Percentiles rank a stretch among this genome's conserved stretches.
phyloP scores from a whole-genome alignment of 2,329 filamentous ascomycete genomes.

The Akanthomyces dipterigenus region DNA sequence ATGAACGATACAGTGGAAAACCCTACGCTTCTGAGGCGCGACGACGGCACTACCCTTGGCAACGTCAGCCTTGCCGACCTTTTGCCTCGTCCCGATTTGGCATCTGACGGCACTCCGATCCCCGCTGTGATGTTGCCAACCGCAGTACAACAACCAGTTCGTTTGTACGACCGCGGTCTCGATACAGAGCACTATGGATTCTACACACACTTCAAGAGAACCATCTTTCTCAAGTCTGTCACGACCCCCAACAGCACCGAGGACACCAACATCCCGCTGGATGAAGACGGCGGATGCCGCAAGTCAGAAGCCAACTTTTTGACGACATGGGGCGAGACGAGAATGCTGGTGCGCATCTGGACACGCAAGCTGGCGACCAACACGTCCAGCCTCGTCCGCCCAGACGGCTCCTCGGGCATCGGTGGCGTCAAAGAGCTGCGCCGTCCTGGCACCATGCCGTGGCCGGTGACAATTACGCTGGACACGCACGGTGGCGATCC shows the following conservation, averaged over 20 bases:
- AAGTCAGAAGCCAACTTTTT: slow-evolving; percentile 47
- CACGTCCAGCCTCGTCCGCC: slow-evolving; percentile 32
- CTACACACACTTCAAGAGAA: slow-evolving; percentile 85
- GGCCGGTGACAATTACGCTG: slow-evolving; percentile 53
- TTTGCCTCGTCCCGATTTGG: slow-evolving; percentile 58
- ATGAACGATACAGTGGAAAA: slow-evolving; percentile 27
- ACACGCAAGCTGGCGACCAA: slow-evolving; percentile 42
- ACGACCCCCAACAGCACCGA: slow-evolving; percentile 38
- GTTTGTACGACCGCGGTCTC: slow-evolving; percentile 76
- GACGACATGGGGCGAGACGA: slow-evolving; percentile 53
- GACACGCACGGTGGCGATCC: slow-evolving; percentile 57
- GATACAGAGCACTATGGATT: slow-evolving; percentile 86
- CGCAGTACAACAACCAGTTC: slow-evolving; percentile 68
- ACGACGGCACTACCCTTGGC: slow-evolving; percentile 12
- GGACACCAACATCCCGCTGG: slow-evolving; percentile 36
- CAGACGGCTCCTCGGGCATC: slow-evolving; percentile 21
- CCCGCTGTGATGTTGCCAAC: slow-evolving; percentile 66
- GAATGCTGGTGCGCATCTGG: slow-evolving; percentile 61
- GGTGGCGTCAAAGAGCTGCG: slow-evolving; percentile 23
- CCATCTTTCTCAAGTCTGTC: slow-evolving; percentile 68
- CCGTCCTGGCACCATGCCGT: slow-evolving; percentile 55
- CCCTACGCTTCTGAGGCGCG: slow-evolving; percentile 20
- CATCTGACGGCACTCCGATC: slow-evolving; percentile 64
- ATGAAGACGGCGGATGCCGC: slow-evolving; percentile 48
- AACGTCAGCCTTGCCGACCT: slow-evolving; percentile 28